Base-by-base conservation (phyloP, 257 asterid genomes). In the Datura wrightii region DNA sequence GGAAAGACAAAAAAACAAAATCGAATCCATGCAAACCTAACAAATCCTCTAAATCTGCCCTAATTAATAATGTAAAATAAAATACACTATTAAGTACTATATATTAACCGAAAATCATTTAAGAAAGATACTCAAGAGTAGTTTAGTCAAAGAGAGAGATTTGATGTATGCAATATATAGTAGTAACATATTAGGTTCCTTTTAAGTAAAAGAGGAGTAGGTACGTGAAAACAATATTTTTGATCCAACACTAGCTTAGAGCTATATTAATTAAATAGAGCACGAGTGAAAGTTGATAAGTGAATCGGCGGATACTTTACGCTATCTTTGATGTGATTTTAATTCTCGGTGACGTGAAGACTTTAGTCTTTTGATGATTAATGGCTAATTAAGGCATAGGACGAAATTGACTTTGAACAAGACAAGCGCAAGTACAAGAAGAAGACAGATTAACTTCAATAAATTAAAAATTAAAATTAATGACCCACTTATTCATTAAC, bases 331-430 rank as follows among this genome's bases (percentile, higher is more conserved):
- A 48, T 74, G 60, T 48, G 80, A 74, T 74, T 46, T 74, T 2
- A 46, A 24, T 74, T 19, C 42, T 7, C 8, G 18, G 6, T 46
- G 42, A 74, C 59, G 36, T 74, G 13, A 50, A 50, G 62, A 76
- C 62, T 76, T 76, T 31, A 76, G 62, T 76, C 62, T 50, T 76
- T 76, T 62, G 62, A 76, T 50, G 62, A 76, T 76, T 62, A 46
- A 76, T 50, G 62, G 50, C 62, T 50, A 50, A 18, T 42, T 70
- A 76, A 14, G 46, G 31, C 50, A 8, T 50, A 76, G 31, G 62
- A 50, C 50, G 31, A 65, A 65, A 11, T 31, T 76, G 44, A 74
- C 58, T 31, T 46, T 72, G 6, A 44, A n/a, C 46, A 72, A 72
- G 44, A n/a, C n/a, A n/a, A 74, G 31, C 31, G 1, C 5, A 50